phyloP scores from a whole-genome alignment of 2,329 filamentous ascomycete genomes.

The Aspergillus arachidicola region DNA sequence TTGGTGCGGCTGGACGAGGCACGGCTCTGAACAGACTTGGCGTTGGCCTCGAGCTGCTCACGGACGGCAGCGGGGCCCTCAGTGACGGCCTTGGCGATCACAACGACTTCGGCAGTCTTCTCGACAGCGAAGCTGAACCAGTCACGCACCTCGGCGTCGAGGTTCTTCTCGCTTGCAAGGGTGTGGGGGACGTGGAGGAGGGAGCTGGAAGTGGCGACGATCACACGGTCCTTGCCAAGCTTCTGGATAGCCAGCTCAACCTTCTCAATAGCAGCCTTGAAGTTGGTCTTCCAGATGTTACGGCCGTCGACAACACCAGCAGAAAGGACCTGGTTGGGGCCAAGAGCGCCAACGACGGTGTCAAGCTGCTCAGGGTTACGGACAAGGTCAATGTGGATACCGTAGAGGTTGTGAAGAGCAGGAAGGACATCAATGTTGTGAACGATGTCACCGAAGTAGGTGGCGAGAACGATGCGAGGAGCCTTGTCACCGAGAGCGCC shows the following conservation, averaged over 20 bases:
- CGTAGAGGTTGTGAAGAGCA: conserved; percentile 72
- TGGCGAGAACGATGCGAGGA: conserved; percentile 87
- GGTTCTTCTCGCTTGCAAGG: conserved; percentile 97
- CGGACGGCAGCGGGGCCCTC: conserved; percentile 85
- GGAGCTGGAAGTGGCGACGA: conserved; percentile 94
- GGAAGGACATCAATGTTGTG: conserved; percentile 95
- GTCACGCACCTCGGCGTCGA: conserved; percentile 87
- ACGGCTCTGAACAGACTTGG: conserved; percentile 88
- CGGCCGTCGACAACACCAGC: conserved; percentile 96
- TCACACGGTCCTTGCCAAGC: conserved; percentile 95
- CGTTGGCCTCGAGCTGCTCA: conserved; percentile 92
- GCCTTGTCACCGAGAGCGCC: conserved; percentile 70
- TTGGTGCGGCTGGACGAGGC: conserved; percentile 94
- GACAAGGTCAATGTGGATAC: conserved; percentile 92
- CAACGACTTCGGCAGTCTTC: conserved; percentile 87
- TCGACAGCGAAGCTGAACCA: conserved; percentile 99
- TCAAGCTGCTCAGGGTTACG: conserved; percentile 98
- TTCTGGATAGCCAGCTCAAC: conserved; percentile 91
- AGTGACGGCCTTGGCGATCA: conserved; percentile 96
- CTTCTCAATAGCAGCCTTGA: conserved; percentile 89
- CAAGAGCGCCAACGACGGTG: conserved; percentile 78
- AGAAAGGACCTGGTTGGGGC: conserved; percentile 86
- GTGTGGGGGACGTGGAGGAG: conserved; percentile 99
- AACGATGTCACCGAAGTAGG: conserved; percentile 99
- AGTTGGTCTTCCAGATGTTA: conserved; percentile 99